Conservation (phyloP, 1,284 basidiomycete species). For the Heterobasidion annosum region DNA sequence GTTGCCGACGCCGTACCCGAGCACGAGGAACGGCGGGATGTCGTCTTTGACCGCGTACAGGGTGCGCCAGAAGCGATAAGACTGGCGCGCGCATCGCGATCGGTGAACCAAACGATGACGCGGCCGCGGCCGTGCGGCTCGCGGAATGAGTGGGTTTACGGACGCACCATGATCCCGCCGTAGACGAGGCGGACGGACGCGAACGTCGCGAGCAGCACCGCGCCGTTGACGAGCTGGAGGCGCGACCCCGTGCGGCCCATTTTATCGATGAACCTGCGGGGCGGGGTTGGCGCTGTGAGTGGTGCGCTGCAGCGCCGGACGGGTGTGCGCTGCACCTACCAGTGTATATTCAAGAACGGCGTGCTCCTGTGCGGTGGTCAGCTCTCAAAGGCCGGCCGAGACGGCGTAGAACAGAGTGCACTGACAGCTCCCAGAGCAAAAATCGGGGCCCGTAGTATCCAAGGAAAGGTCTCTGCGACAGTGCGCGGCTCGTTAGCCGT, state of each 20-base stretch:
- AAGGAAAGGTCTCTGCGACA: slow-evolving; percentile 56
- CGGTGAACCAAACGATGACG: neutral
- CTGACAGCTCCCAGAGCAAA: slow-evolving; percentile 68
- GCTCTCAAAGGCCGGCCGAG: slow-evolving; percentile 5
- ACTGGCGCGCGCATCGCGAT: slow-evolving; percentile 26
- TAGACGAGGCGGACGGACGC: slow-evolving; percentile 55
- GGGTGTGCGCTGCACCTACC: slow-evolving; percentile 29
- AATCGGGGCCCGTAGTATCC: slow-evolving; percentile 65
- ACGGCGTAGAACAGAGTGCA: slow-evolving; percentile 7
- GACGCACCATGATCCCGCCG: slow-evolving; percentile 52
- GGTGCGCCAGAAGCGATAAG: slow-evolving; percentile 50
- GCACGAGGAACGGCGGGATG: slow-evolving; percentile 35
- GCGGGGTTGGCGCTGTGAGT: neutral
- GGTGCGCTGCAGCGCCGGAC: neutral
- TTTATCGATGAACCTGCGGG: slow-evolving; percentile 64
- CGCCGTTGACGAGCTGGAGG: slow-evolving; percentile 59
- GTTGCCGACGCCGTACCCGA: slow-evolving; percentile 48
- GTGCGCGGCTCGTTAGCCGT: too few species aligned
- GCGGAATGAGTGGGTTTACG: neutral
- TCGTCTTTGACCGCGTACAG: slow-evolving; percentile 38
- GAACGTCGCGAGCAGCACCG: slow-evolving; percentile 53
- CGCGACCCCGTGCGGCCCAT: slow-evolving; percentile 56
- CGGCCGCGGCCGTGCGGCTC: neutral
- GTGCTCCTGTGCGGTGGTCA: slow-evolving; percentile 44
- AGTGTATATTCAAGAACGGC: slow-evolving; percentile 70